phyloP scores from a whole-genome alignment of 2,329 filamentous ascomycete genomes.

The Botrytis medusae region DNA sequence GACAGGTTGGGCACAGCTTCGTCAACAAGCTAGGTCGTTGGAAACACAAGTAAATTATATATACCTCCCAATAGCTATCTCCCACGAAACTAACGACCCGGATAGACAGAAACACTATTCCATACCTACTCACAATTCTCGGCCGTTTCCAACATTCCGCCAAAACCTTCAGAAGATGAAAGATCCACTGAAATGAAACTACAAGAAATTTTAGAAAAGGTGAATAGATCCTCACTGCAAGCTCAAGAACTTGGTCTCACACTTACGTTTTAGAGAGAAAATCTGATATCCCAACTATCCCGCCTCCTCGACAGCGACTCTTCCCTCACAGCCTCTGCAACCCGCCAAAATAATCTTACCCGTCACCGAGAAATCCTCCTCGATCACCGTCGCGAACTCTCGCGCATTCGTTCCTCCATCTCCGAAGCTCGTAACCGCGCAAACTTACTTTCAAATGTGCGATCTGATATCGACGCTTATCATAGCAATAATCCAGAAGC shows the following conservation, averaged over 20 bases:
- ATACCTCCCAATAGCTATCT: not conserved
- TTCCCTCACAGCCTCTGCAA: slow-evolving; percentile 78
- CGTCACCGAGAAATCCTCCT: slow-evolving; percentile 87
- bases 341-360: slow-evolving; percentile 95
- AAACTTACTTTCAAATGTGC: slow-evolving; percentile 87
- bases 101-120: slow-evolving; percentile 46
- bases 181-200: slow-evolving; percentile 75
- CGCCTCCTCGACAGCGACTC: slow-evolving; percentile 93
- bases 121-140: slow-evolving; percentile 91
- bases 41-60: slow-evolving; percentile 73
- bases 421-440: slow-evolving; percentile 78
- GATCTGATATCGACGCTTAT: slow-evolving; percentile 89
- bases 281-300: slow-evolving; percentile 75
- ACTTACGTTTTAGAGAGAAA: slow-evolving; percentile 64
- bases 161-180: slow-evolving; percentile 85
- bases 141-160: slow-evolving; percentile 72
- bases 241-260: not conserved
- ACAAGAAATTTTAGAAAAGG: slow-evolving; percentile 80
- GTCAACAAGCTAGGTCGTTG: slow-evolving; percentile 82
- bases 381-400: slow-evolving; percentile 81
- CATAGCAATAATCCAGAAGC: slow-evolving; percentile 76
- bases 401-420: slow-evolving; percentile 71
- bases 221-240: slow-evolving; percentile 39
- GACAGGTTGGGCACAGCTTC: slow-evolving; percentile 84
- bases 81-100: not conserved